Evolutionary conservation across 176 grass and related monocot species (phyloP).

Genomic region (Eragrostis curvula): DNA sequence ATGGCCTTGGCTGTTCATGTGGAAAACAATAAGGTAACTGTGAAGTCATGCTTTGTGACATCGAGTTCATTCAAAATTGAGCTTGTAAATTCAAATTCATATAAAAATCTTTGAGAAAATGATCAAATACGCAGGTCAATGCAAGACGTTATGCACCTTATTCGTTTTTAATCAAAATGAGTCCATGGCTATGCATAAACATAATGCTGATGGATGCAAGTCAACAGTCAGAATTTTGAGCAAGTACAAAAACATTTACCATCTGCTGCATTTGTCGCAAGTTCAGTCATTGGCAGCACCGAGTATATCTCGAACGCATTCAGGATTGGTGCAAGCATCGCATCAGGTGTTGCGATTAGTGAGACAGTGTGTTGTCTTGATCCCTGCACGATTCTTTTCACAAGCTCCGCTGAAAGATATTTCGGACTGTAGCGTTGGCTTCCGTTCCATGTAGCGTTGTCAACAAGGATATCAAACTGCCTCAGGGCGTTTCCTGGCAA

Average conservation of each 20-base stretch:
- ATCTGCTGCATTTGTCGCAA: conserved; percentile 11
- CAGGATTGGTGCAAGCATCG: conserved; percentile 38
- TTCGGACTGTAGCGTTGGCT: neutral
- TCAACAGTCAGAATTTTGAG: neutral
- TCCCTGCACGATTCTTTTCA: conserved; percentile 11
- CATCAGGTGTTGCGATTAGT: conserved; percentile 28
- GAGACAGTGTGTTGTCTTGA: conserved; percentile 8
- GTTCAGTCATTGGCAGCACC: conserved; percentile 11
- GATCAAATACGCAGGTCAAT: neutral
- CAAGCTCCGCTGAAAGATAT: conserved; percentile 32
- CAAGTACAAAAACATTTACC: neutral
- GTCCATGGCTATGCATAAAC: neutral
- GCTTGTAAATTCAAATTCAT: neutral
- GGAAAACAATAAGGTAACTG: neutral
- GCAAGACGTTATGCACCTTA: neutral
- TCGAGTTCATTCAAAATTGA: neutral
- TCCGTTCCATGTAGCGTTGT: neutral
- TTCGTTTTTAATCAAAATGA: neutral
- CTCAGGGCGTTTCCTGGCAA: neutral
- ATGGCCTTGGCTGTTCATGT: conserved; percentile 26
- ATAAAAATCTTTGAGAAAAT: neutral
- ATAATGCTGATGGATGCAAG: neutral
- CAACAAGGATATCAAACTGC: conserved; percentile 32
- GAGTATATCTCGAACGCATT: conserved; percentile 52
- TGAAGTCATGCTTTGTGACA: conserved; percentile 7